phyloP scores from a whole-genome alignment of 352 stramenopile genomes.

The Phytophthora sp. region DNA sequence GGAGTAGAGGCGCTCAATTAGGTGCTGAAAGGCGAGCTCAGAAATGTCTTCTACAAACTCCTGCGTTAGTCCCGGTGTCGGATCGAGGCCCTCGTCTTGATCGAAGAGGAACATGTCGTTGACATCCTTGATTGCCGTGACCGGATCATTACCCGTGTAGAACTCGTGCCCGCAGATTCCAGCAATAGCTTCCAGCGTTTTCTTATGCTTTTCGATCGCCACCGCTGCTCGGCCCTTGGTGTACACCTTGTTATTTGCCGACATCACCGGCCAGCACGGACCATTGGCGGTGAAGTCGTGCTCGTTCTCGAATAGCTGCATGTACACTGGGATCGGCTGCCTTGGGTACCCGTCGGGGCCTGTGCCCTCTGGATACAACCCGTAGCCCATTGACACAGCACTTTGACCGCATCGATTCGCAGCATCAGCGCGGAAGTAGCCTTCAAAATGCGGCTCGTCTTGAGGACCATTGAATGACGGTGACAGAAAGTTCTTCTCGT shows the following conservation, averaged over 20 bases:
- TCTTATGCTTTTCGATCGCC: conserved; percentile 49
- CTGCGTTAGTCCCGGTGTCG: conserved; percentile 50
- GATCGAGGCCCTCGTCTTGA: conserved; percentile 55
- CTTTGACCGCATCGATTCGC: conserved; percentile 76
- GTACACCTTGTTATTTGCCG: conserved; percentile 61
- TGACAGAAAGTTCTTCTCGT: conserved; percentile 65
- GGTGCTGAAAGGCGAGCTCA: conserved; percentile 70
- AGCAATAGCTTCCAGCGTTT: conserved; percentile 41
- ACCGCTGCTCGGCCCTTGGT: conserved; percentile 34
- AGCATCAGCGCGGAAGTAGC: conserved; percentile 76
- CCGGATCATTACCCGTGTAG: conserved; percentile 45
- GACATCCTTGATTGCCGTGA: conserved; percentile 77
- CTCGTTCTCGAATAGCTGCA: conserved; percentile 82
- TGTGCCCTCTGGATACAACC: conserved; percentile 73
- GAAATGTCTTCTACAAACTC: conserved; percentile 56
- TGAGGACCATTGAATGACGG: conserved; percentile 67
- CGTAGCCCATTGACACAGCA: conserved; percentile 69
- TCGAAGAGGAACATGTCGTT: conserved; percentile 81
- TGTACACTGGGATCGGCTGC: conserved; percentile 78
- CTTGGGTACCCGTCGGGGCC: conserved; percentile 58
- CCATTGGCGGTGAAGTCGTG: conserved; percentile 80
- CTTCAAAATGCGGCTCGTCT: conserved; percentile 64
- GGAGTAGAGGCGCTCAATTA: conserved; percentile 78
- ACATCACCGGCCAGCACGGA: conserved; percentile 66
- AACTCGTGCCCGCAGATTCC: conserved; percentile 61